These are phyloP conservation scores for Sporisorium graminicola DNA, from an alignment of 1,284 basidiomycete genomes.

Conservation along the genomic window DNA sequence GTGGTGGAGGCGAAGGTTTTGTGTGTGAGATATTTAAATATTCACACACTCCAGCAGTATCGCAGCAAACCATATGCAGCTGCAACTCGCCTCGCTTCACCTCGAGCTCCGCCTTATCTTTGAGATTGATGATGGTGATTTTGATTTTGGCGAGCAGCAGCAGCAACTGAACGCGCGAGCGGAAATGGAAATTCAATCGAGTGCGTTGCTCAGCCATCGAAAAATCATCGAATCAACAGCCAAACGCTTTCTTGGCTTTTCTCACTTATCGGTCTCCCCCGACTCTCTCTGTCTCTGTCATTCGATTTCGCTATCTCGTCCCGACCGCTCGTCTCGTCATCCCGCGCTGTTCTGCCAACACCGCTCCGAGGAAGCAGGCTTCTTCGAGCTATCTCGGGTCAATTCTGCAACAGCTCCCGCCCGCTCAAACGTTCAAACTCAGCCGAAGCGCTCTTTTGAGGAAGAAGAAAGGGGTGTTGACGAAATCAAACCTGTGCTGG, in stretches of 20 bases:
- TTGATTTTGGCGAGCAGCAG: background rate
- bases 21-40: too few relatives aligned
- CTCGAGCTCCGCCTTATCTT: slow-evolving; percentile 1
- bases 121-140: background rate
- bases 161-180: too few relatives aligned
- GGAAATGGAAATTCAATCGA: background rate
- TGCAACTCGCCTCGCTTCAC: background rate
- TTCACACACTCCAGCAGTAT: too few relatives aligned
- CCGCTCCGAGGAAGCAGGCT: background rate
- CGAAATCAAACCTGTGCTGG: too few relatives aligned
- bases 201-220: background rate
- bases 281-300: too few relatives aligned
- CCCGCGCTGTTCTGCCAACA: background rate
- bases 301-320: background rate
- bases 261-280: background rate
- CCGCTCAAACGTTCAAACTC: background rate
- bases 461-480: too few relatives aligned
- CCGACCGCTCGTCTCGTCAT: background rate
- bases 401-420: too few relatives aligned
- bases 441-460: too few relatives aligned
- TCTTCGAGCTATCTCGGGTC: background rate
- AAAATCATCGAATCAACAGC: background rate
- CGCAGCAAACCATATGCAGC: background rate
- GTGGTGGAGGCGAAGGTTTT: too few relatives aligned
- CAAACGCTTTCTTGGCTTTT: too few relatives aligned